Conservation (phyloP, 345 rosid genomes). For the Lepidium aucheri region DNA sequence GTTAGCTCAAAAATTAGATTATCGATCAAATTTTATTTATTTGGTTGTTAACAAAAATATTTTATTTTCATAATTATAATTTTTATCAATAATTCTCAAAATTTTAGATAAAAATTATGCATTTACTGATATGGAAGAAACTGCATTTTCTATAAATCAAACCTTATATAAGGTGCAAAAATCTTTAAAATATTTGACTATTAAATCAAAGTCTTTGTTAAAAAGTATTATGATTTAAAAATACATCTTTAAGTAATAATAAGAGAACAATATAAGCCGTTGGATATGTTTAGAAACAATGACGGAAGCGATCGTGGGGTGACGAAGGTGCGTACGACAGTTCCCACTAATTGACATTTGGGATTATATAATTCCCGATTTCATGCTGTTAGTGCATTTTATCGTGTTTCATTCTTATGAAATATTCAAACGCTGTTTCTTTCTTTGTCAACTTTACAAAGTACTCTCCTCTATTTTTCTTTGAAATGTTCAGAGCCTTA, state of each 20-base stretch:
- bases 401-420: conserved; percentile 21
- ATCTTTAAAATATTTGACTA: too few species aligned
- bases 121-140: too few species aligned
- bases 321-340: conserved; percentile 28
- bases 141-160: too few species aligned
- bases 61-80: too few species aligned
- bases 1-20: too few species aligned
- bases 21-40: too few species aligned
- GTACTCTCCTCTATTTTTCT: neutral
- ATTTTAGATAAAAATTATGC: too few species aligned
- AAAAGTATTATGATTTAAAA: neutral
- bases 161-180: too few species aligned
- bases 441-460: conserved; percentile 4
- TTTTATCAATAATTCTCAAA: too few species aligned
- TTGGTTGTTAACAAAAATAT: too few species aligned
- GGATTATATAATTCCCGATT: neutral
- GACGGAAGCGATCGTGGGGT: conserved; percentile 28
- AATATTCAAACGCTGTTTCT: conserved; percentile 15
- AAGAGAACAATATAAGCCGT: conserved; percentile 1
- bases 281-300: conserved; percentile 7
- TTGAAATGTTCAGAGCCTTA: too few species aligned
- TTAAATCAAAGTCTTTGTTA: too few species aligned
- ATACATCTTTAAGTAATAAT: neutral
- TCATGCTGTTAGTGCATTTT: conserved; percentile 25
- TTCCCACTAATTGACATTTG: conserved; percentile 20